These are phyloP conservation scores for Penicillium hordei DNA, from an alignment of 2,329 filamentous ascomycete genomes.

Conservation along the genomic window DNA sequence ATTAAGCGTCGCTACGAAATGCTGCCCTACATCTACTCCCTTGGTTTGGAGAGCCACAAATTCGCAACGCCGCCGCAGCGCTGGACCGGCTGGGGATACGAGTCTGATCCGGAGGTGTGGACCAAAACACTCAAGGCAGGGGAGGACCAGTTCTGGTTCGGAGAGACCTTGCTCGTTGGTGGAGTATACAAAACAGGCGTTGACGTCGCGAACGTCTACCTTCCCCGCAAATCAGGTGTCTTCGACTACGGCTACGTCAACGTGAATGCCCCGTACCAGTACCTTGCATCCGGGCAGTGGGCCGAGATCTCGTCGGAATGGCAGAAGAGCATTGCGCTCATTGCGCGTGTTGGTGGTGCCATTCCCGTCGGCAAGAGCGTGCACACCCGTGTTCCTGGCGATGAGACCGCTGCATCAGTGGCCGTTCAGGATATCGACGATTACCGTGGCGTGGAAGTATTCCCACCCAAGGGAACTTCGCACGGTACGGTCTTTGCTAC, in stretches of 20 bases:
- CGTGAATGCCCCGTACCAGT: conserved; percentile 60
- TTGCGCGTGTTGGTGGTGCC: conserved; percentile 56
- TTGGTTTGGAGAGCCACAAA: conserved; percentile 61
- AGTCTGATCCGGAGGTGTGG: conserved; percentile 67
- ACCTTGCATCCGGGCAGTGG: conserved; percentile 57
- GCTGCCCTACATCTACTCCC: conserved; percentile 69
- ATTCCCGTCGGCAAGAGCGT: conserved; percentile 54
- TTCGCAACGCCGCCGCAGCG: conserved; percentile 64
- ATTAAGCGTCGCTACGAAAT: conserved; percentile 71
- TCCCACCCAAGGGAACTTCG: conserved; percentile 50
- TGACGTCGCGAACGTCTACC: conserved; percentile 58
- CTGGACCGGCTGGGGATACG: conserved; percentile 74
- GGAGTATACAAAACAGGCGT: conserved; percentile 65
- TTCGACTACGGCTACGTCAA: conserved; percentile 62
- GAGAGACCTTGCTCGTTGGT: conserved; percentile 63
- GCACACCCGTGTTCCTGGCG: conserved; percentile 55
- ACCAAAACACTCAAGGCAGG: conserved; percentile 58
- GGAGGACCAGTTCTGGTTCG: conserved; percentile 73
- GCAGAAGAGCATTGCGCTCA: conserved; percentile 55
- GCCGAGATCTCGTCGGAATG: conserved; percentile 52
- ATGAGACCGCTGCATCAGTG: conserved; percentile 48
- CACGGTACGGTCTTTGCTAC: conserved; percentile 41
- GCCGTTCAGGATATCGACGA: conserved; percentile 49
- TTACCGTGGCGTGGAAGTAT: conserved; percentile 58
- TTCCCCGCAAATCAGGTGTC: conserved; percentile 51